phyloP scores from a whole-genome alignment of 2,329 filamentous ascomycete genomes.

The Annulohypoxylon truncatum region DNA sequence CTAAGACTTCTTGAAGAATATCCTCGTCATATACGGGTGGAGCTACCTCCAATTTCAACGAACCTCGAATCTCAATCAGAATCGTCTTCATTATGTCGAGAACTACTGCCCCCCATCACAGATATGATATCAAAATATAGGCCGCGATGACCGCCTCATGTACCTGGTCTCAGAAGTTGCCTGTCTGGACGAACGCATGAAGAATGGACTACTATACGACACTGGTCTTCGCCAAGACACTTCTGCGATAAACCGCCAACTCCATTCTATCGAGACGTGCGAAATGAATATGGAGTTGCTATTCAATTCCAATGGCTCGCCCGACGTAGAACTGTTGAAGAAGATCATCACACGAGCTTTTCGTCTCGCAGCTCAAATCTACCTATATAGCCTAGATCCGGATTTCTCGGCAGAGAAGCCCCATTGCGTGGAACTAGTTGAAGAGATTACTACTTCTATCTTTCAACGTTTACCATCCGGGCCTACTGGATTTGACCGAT shows the following conservation, averaged over 20 bases:
- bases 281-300: not conserved
- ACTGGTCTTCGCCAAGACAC: not conserved
- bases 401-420: not conserved
- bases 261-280: not conserved
- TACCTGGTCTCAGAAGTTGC: conserved; percentile 2
- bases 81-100: too few species aligned
- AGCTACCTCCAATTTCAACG: not conserved
- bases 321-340: not conserved
- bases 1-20: not conserved
- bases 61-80: not conserved
- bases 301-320: not conserved
- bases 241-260: not conserved
- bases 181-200: not conserved
- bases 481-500: not conserved
- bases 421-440: not conserved
- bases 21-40: not conserved
- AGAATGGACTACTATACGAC: not conserved
- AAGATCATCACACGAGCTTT: not conserved
- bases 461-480: not conserved
- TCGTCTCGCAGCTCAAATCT: not conserved
- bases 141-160: not conserved
- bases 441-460: not conserved
- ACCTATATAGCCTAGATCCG: not conserved
- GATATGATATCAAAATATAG: too few species aligned
- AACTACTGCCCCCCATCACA: too few species aligned